Base-by-base conservation (phyloP, 2,329 filamentous ascomycete species). In the Rhexocercosporidium sp. region DNA sequence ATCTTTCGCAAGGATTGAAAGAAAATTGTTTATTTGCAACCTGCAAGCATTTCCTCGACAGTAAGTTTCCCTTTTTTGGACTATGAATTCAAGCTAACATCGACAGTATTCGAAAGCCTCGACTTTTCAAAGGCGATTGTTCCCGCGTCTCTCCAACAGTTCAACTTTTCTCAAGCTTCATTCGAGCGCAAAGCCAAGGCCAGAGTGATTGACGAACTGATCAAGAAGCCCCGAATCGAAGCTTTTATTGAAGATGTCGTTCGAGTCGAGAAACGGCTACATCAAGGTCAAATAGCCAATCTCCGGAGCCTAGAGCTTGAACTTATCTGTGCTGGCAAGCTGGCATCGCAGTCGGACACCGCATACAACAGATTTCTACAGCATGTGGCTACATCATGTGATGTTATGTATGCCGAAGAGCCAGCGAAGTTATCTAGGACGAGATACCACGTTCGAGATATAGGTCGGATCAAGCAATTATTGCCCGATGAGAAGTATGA, bases 321-420 rank as follows among this genome's bases (percentile, higher is more conserved):
- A 27, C 54, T 75, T 16, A 71, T 75, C 25, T 74, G 66, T 62
- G 65, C 65, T 47, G 70, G 70, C 62, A 73, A 74, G 68, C 67
- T 70, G 62, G 67, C 67, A 4, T 73, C 71, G 3, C 71, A 74
- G 47, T 72, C 72, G 25, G 68, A 70, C 27, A 54, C 41, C 2
- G 57, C 68, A 2, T 74, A 71, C 37, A 59, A 37, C 29, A 59
- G 65, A 27, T 75, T 73, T 51, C 34, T 67, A 0, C 51, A 62
- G 11, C 68, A 74, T 41, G 70, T 75, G 25, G 66, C 66, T 20
- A 44, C 14, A 22, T 62, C 70, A 14, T 75, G 73, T 56, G 64
- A 72, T 27, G 27, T 18, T 6, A 63, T 75, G 22, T 74, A 73
- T 56, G 46, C n/a, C 1, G 62, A 65, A 22, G 63, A 59, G 20